A percentile compares a stretch with the other conserved stretches of the same genome.
These are phyloP conservation scores for Litchi chinensis DNA, from an alignment of 345 rosid genomes.

Conservation along the genomic window DNA sequence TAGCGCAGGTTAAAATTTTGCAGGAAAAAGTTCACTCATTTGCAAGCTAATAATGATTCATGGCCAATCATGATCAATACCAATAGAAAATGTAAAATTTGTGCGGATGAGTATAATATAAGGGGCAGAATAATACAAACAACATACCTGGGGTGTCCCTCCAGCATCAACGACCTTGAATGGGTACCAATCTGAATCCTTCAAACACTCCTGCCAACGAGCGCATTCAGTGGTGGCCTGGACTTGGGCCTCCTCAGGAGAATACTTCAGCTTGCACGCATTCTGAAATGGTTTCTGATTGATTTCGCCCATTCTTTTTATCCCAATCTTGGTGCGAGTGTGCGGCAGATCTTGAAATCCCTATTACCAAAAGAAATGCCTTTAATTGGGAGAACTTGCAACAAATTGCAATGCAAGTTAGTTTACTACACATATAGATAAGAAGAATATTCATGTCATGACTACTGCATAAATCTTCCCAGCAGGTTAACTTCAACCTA, in stretches of 20 bases:
- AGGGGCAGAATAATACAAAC: neutral
- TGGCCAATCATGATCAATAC: neutral
- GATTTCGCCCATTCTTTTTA: constrained; percentile 86
- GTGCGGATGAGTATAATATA: neutral
- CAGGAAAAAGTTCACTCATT: neutral
- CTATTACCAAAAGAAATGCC: constrained; percentile 33
- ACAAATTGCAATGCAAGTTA: neutral
- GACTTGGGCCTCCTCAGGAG: constrained; percentile 48
- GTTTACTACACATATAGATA: neutral
- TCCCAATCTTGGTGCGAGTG: constrained; percentile 42
- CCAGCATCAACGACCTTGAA: constrained; percentile 47
- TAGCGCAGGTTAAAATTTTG: neutral
- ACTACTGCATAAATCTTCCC: neutral
- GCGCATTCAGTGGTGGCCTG: constrained; percentile 57
- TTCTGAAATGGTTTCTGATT: constrained; percentile 54
- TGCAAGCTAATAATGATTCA: neutral
- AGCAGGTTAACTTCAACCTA: neutral
- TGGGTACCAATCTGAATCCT: constrained; percentile 67
- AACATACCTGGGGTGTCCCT: constrained; percentile 44
- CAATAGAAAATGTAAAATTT: neutral
- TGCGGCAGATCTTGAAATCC: constrained; percentile 46
- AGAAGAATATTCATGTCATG: neutral
- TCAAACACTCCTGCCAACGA: constrained; percentile 69
- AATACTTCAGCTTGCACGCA: constrained; percentile 54
- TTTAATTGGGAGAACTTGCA: neutral